phyloP scores from a whole-genome alignment of 2,329 filamentous ascomycete species.

The Paradendryphiella salina region DNA sequence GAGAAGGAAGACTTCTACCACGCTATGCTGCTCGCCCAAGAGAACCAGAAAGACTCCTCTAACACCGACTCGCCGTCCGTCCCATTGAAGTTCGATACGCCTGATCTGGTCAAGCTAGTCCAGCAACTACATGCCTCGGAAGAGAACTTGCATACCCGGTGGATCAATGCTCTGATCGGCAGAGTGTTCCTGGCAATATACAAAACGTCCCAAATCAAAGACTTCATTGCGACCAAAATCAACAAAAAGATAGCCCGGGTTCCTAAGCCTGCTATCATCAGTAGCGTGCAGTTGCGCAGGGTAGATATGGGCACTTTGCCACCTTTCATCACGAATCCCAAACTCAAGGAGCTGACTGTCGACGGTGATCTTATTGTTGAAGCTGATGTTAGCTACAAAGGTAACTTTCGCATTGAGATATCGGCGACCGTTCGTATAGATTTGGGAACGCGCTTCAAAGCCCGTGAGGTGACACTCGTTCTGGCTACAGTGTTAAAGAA shows the following conservation, averaged over 20 bases:
- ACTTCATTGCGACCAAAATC: constrained; percentile 79
- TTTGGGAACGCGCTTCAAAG: constrained; percentile 83
- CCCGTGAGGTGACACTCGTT: constrained; percentile 84
- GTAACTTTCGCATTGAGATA: constrained; percentile 86
- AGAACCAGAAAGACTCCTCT: constrained; percentile 62
- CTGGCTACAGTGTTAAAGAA: constrained; percentile 83
- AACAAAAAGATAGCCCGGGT: constrained; percentile 95
- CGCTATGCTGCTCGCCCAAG: constrained; percentile 81
- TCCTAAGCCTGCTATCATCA: constrained; percentile 88
- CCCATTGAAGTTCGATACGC: constrained; percentile 76
- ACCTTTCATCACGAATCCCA: constrained; percentile 85
- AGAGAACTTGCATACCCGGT: constrained; percentile 85
- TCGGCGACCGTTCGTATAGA: constrained; percentile 93
- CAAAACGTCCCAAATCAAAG: constrained; percentile 78
- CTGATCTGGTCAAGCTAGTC: constrained; percentile 85
- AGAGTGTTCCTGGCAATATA: constrained; percentile 86
- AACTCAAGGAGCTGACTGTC: constrained; percentile 84
- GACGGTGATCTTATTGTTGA: constrained; percentile 89
- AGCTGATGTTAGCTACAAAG: constrained; percentile 83
- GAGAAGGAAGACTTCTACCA: constrained; percentile 99
- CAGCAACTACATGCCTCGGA: constrained; percentile 90
- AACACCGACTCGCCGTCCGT: constrained; percentile 62
- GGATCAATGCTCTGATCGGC: constrained; percentile 90
- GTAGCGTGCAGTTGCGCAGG: constrained; percentile 76
- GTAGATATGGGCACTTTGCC: constrained; percentile 86